A percentile compares a stretch with the other conserved stretches of the same genome.
These are phyloP conservation scores for Sphaerulina populicola DNA, from an alignment of 2,329 filamentous ascomycete genomes.

Conservation along the genomic window DNA sequence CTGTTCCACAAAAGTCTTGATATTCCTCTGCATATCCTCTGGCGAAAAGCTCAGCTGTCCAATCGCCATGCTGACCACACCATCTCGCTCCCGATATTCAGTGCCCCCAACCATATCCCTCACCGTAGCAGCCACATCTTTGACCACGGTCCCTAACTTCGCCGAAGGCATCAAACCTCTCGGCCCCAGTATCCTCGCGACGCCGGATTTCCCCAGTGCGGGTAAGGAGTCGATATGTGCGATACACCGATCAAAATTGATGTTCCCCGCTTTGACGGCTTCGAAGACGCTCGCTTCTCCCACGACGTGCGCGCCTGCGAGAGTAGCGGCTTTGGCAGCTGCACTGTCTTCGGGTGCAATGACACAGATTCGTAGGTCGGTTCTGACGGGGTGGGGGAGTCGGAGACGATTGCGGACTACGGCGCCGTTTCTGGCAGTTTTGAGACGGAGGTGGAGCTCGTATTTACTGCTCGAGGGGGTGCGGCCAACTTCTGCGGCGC, in stretches of 20 bases:
- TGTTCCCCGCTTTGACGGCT: conserved; percentile 62
- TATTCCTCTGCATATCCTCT: conserved; percentile 74
- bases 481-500: conserved; percentile 82
- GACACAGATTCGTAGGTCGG: conserved; percentile 79
- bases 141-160: conserved; percentile 83
- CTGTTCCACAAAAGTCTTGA: conserved; percentile 65
- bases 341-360: conserved; percentile 77
- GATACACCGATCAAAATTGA: conserved; percentile 82
- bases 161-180: conserved; percentile 84
- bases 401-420: conserved; percentile 79
- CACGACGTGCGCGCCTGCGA: conserved; percentile 71
- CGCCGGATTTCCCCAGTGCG: conserved; percentile 69
- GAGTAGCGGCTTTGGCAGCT: conserved; percentile 62
- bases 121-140: conserved; percentile 65
- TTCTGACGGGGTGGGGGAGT: conserved; percentile 82
- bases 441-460: conserved; percentile 75
- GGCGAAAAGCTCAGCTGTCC: conserved; percentile 85
- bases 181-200: conserved; percentile 78
- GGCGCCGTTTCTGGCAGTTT: conserved; percentile 75
- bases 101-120: conserved; percentile 74
- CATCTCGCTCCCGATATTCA: conserved; percentile 77
- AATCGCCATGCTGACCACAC: conserved; percentile 79
- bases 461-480: conserved; percentile 70
- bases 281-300: conserved; percentile 83
- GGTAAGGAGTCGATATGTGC: conserved; percentile 72